Base-by-base conservation (phyloP, 768 basidiomycete species). In the Ramaria sp. region DNA sequence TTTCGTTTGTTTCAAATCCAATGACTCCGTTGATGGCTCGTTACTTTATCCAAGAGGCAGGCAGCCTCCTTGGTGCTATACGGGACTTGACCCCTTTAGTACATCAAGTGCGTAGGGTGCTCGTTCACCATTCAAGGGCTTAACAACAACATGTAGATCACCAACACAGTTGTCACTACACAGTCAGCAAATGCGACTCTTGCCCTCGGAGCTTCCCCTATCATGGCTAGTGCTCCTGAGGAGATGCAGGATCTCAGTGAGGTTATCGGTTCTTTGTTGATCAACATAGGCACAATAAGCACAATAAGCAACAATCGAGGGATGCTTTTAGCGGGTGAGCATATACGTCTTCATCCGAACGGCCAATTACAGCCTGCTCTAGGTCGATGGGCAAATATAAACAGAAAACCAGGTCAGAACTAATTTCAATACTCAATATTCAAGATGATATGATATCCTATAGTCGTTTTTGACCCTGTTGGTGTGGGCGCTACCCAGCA, bases 221-320 rank as follows among this genome's bases (percentile, higher is more conserved):
- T 97, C 64, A 97, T 97, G 94, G 88, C 93, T 2, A 84, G 87
- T 18, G 81, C 84, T 22, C 76, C 83, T 0, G 73, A 77, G 56
- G 94, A 97, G 64, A 91, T 92, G 76, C 75, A 78, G 25, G 88
- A 94, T 57, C 73, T 97, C 18, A 73, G 80, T 52, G 70, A 71
- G 32, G 75, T 83, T 45, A 77, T 77, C 43, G 79, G 81, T 15
- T 82, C 81, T 1, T 71, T 94, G 16, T 73, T 97, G 4, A 72
- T 96, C 57, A 96, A 97, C 66, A 87, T 94, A 56, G 94, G 94
- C 36, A 91, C 90, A 2, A 67, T 94, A 56, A 94, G 94, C 36
- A 91, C 90, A 2, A 67, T 92, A 63, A 69, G 67, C 25, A 75
- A 81, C 52, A 72, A 82, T 48, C 76, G 81, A 34, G 82, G 87